Evolutionary conservation across 2,329 filamentous ascomycete species (phyloP), one percentile per base, ranked within the genome.

Genomic region (Raffaelea deltoideospora): DNA sequence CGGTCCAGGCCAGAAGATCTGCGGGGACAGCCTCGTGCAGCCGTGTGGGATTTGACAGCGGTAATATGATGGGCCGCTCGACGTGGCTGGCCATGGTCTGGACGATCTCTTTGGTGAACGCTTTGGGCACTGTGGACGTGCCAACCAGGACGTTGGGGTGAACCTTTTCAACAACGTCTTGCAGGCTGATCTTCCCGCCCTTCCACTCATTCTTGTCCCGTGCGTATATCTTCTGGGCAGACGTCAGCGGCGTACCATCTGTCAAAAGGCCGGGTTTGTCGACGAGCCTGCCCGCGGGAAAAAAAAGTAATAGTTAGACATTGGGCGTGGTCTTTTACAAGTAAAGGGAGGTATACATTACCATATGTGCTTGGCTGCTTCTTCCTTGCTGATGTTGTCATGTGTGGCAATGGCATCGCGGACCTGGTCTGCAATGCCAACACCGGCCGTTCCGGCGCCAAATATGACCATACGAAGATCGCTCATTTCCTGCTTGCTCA

Each of bases 401-500:
- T 86, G 74, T 0, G 78, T 63, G 0, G 74, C 74, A 37, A 93
- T 87, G 0, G 84, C 81, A 47, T 88, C 82, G 14, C 76, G 65
- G 6, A 93, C 72, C 49, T 92, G 83, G 46, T 92, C 84, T 3
- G 85, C 85, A 38, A 93, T 92, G 2, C 85, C 85, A 0, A 78
- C 82, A 1, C 84, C 84, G 1, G 86, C 86, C 3, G 79, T 82
- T 0, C 85, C 86, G 0, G 83, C 69, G 2, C 86, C 86, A 43
- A 87, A 93, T 24, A 88, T 59, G 1, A 92, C 67, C 39, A 90
- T 65, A 22, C 77, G 69, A 13, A 82, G 56, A 40, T 92, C 82
- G 9, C 63, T 57, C 29, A 92, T 61, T 36, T 77, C 72, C 37
- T 77, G 59, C 3, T 73, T 65, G 41, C 67, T 75, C 8, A 88